phyloP scores from a whole-genome alignment of 2,329 filamentous ascomycete genomes.

The Aspergillus novoparasiticus region DNA sequence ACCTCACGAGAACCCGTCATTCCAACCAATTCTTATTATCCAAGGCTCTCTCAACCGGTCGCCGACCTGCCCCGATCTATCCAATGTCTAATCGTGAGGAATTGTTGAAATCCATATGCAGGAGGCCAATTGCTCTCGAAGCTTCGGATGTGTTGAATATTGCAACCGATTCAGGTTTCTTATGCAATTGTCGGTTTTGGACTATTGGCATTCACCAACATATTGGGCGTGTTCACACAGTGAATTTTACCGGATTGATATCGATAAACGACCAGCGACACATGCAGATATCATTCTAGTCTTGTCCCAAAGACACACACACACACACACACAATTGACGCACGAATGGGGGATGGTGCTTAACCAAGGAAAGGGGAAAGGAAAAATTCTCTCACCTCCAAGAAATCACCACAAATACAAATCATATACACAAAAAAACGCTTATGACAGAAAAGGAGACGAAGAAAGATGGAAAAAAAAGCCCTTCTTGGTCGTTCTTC shows the following conservation, averaged over 20 bases:
- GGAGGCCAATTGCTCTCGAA: background rate
- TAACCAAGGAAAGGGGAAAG: slow-evolving; percentile 11
- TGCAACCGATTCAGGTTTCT: slow-evolving; percentile 8
- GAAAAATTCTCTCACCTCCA: slow-evolving; percentile 26
- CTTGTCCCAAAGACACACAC: background rate
- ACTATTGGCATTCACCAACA: slow-evolving; percentile 12
- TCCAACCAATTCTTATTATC: slow-evolving; percentile 5
- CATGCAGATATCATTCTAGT: slow-evolving; percentile 2
- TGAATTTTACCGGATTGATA: slow-evolving; percentile 4
- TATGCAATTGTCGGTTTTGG: slow-evolving; percentile 15
- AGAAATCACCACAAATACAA: slow-evolving; percentile 25
- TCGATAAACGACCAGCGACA: background rate
- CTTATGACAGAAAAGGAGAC: slow-evolving; percentile 24
- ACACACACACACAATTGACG: slow-evolving; percentile 2
- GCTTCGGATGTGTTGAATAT: slow-evolving; percentile 9
- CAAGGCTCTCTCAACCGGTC: background rate
- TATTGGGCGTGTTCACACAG: slow-evolving; percentile 9
- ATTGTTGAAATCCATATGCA: slow-evolving; percentile 6
- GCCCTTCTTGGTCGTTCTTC: slow-evolving; percentile 38
- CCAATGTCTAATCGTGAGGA: background rate
- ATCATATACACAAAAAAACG: slow-evolving; percentile 30
- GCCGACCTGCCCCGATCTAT: background rate
- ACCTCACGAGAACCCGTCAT: background rate
- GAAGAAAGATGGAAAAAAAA: slow-evolving; percentile 24
- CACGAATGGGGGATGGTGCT: background rate